Evolutionary conservation across 257 asterid species (phyloP).

Genomic region (Oldenlandia corymbosa): DNA sequence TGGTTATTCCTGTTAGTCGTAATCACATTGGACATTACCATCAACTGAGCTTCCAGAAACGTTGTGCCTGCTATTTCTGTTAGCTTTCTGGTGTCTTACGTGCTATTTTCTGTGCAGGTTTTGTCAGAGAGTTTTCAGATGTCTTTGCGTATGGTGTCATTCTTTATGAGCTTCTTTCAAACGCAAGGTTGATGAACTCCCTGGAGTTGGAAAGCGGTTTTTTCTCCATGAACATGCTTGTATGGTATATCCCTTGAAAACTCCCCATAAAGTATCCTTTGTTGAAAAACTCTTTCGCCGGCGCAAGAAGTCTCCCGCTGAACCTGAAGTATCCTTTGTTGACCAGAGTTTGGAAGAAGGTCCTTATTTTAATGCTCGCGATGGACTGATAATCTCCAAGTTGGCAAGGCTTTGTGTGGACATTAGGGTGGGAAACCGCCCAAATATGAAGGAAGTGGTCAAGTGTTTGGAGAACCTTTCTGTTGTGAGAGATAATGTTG

Average conservation of each 20-base stretch:
- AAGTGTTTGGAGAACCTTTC: background rate
- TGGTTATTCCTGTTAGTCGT: too few species aligned
- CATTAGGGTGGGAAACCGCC: background rate
- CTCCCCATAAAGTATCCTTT: too few species aligned
- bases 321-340: background rate
- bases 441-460: background rate
- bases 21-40: too few species aligned
- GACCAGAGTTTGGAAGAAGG: background rate
- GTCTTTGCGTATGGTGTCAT: background rate
- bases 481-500: background rate
- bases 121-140: background rate
- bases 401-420: background rate
- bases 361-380: background rate
- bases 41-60: too few species aligned
- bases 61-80: too few species aligned
- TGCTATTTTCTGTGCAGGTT: too few species aligned
- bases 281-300: too few species aligned
- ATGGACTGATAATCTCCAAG: background rate
- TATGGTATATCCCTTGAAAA: background rate
- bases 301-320: too few species aligned
- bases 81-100: too few species aligned
- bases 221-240: background rate
- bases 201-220: background rate
- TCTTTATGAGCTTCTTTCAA: background rate
- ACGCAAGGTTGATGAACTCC: background rate